Base-by-base conservation (phyloP, 2,329 filamentous ascomycete species). In the Sarocladium oryzae region DNA sequence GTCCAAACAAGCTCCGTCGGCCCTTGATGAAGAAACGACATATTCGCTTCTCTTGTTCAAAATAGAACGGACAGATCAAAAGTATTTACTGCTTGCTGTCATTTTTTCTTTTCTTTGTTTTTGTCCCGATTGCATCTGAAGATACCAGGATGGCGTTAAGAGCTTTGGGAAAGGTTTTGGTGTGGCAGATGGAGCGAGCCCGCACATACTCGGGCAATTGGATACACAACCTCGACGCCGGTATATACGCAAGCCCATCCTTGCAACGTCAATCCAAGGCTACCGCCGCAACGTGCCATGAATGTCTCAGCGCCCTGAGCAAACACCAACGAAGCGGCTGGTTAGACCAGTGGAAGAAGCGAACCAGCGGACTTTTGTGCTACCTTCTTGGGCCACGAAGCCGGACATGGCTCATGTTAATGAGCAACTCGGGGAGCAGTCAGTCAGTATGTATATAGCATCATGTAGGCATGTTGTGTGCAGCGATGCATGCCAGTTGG, bases 111-210 rank as follows among this genome's bases (percentile, higher is more conserved):
- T 28, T 26, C 33, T 49, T 49, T 49, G 16, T 36, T 49, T 49
- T 49, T 49, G 15, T 49, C 16, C 32, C 8, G 8, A 8, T 37
- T 36, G 46, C 46, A 49, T 49, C 46, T 49, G 30, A 49, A 36
- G 46, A 49, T 49, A 49, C 65, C 65, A 68, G 65, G 63, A 64
- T 58, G 66, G 65, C 64, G 65, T 68, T 67, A 56, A 55, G 56
- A 61, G 54, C 59, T 57, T 60, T 60, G 45, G 60, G 48, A 52
- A 53, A 51, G 53, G 56, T 46, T 56, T 15, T 28, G 36, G 57
- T 57, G 58, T 55, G 24, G 38, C 8, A 40, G 32, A 60, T 50
- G 54, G 55, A 49, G 7, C 28, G n/a, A n/a, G n/a, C 43, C 26
- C 18, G 28, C 43, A 48, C 43, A 48, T 48, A 33, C 43, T 4